These are phyloP conservation scores for Firmiana major DNA, from an alignment of 345 rosid species.

Conservation along the genomic window DNA sequence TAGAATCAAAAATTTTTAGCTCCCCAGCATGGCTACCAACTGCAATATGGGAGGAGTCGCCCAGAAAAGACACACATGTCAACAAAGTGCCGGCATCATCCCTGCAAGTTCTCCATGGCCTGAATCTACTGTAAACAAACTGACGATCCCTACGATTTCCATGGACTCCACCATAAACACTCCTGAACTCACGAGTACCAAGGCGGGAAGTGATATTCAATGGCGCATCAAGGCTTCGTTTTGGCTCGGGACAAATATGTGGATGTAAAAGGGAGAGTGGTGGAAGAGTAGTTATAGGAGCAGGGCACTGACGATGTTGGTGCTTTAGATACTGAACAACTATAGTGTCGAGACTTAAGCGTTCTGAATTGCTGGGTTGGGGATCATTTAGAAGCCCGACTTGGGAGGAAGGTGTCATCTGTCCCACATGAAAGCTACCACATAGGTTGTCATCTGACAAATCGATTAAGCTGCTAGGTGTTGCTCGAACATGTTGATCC, in stretches of 20 bases:
- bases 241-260: conserved; percentile 96
- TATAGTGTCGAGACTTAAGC: conserved; percentile 75
- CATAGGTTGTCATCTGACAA: conserved; percentile 48
- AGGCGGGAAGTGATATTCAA: conserved; percentile 80
- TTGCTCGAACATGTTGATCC: conserved; percentile 41
- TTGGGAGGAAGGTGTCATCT: conserved; percentile 47
- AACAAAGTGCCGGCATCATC: conserved; percentile 75
- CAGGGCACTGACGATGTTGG: conserved; percentile 98
- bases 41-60: conserved; percentile 76
- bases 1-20: conserved; percentile 68
- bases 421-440: conserved; percentile 42
- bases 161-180: conserved; percentile 78
- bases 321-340: conserved; percentile 95
- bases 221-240: conserved; percentile 87
- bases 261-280: conserved; percentile 92
- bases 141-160: conserved; percentile 96
- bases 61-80: conserved; percentile 79
- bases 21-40: conserved; percentile 89
- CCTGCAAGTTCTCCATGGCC: conserved; percentile 89
- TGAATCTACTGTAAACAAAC: conserved; percentile 92
- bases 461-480: conserved; percentile 34
- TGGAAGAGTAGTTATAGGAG: conserved; percentile 97
- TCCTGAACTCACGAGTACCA: conserved; percentile 78
- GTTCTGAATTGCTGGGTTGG: conserved; percentile 61
- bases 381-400: conserved; percentile 47